These are phyloP conservation scores for Torrubiella hemipterigena DNA, from an alignment of 2,329 filamentous ascomycete genomes.

Conservation along the genomic window DNA sequence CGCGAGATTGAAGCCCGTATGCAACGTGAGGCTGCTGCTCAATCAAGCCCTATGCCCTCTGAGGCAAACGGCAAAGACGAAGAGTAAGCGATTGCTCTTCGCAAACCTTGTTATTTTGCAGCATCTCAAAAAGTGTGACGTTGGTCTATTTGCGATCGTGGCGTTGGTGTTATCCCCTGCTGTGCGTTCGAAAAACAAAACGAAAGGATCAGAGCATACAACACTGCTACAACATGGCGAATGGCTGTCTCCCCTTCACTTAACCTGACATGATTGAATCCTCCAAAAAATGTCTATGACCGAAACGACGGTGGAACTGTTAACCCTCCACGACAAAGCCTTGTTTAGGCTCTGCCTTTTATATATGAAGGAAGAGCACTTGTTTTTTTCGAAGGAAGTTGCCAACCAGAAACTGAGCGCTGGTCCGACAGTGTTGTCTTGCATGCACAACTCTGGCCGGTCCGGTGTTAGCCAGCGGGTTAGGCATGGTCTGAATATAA, in stretches of 20 bases:
- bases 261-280: too few species aligned
- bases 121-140: slow-evolving; percentile 24
- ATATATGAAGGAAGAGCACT: too few species aligned
- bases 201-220: slow-evolving; percentile 28
- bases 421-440: too few species aligned
- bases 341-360: too few species aligned
- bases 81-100: slow-evolving; percentile 25
- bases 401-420: too few species aligned
- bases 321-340: too few species aligned
- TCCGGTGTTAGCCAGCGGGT: too few species aligned
- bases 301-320: slow-evolving; percentile 19
- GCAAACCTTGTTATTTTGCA: slow-evolving; percentile 18
- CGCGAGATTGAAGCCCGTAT: slow-evolving; percentile 98
- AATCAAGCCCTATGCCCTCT: slow-evolving; percentile 24
- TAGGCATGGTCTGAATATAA: too few species aligned
- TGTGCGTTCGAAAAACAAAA: slow-evolving; percentile 29
- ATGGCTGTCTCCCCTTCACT: too few species aligned
- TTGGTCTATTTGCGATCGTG: slow-evolving; percentile 33
- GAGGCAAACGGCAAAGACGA: slow-evolving; percentile 46
- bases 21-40: slow-evolving; percentile 66
- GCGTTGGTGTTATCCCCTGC: slow-evolving; percentile 34
- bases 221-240: slow-evolving; percentile 25
- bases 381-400: too few species aligned
- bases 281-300: slow-evolving; percentile 15
- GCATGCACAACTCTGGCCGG: too few species aligned